Evolutionary conservation across 306 rosid genomes (phyloP).

Genomic region (Cucumis sativus): DNA sequence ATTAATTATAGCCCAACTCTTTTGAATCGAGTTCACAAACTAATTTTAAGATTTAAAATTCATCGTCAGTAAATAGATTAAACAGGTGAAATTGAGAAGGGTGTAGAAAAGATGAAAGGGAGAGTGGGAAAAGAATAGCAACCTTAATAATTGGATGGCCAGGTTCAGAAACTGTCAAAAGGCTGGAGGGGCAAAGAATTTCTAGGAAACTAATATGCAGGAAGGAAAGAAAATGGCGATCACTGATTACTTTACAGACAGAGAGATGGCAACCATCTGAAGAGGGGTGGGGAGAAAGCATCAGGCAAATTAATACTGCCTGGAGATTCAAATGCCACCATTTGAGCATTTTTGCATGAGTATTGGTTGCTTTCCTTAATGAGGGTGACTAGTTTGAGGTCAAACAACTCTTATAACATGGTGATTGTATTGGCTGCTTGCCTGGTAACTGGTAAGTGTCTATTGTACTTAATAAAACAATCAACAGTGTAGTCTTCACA

Average conservation of each 20-base stretch:
- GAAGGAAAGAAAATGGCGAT: background rate
- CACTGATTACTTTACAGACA: background rate
- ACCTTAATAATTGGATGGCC: background rate
- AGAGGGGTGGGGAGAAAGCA: background rate
- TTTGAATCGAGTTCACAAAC: background rate
- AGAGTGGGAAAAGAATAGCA: background rate
- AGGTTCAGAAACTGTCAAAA: background rate
- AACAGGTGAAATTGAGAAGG: background rate
- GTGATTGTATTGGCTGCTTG: background rate
- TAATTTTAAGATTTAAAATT: background rate
- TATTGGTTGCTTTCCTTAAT: background rate
- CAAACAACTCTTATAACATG: background rate
- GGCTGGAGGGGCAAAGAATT: background rate
- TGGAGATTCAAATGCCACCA: background rate
- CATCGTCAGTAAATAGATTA: background rate
- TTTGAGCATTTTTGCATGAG: background rate
- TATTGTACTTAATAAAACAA: background rate
- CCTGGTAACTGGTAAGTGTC: background rate
- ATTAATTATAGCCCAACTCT: background rate
- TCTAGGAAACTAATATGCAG: background rate
- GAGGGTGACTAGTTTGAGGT: background rate
- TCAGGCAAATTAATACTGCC: background rate
- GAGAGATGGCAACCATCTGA: background rate
- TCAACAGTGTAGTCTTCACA: background rate
- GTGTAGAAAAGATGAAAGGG: background rate